phyloP scores from a whole-genome alignment of 495 filamentous ascomycete genomes.

The Tuber magnatum region DNA sequence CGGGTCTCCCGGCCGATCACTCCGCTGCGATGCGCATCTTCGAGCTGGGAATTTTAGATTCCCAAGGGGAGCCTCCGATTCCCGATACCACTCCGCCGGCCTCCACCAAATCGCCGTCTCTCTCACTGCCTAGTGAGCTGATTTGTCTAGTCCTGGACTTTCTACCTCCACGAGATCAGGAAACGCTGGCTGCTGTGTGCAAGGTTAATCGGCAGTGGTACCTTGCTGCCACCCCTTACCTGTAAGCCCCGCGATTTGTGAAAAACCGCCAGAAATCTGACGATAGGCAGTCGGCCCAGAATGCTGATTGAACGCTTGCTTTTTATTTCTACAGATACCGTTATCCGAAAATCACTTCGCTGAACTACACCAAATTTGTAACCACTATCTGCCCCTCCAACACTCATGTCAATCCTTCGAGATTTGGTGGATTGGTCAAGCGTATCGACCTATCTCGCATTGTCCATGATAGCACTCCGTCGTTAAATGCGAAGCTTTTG shows the following conservation, averaged over 20 bases:
- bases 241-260: slow-evolving; percentile 44
- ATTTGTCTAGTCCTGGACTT: slow-evolving; percentile 32
- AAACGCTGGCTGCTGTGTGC: slow-evolving; percentile 40
- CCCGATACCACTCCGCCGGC: slow-evolving; percentile 30
- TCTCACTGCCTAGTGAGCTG: slow-evolving; percentile 31
- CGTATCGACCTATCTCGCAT: slow-evolving; percentile 54
- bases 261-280: not conserved
- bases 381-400: slow-evolving; percentile 57
- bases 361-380: slow-evolving; percentile 54
- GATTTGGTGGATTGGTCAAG: slow-evolving; percentile 52
- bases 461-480: slow-evolving; percentile 60
- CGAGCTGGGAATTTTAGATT: not conserved
- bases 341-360: slow-evolving; percentile 36
- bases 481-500: slow-evolving; percentile 58
- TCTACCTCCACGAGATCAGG: slow-evolving; percentile 25
- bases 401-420: slow-evolving; percentile 50
- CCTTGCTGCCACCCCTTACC: slow-evolving; percentile 48
- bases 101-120: not conserved
- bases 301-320: slow-evolving; percentile 8
- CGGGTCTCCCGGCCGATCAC: not conserved
- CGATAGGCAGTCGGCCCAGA: not conserved
- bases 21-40: not conserved
- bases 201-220: slow-evolving; percentile 62
- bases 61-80: slow-evolving; percentile 9
- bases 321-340: slow-evolving; percentile 26